Base-by-base conservation (phyloP, 768 basidiomycete species). In the Punctularia strigosozonata region DNA sequence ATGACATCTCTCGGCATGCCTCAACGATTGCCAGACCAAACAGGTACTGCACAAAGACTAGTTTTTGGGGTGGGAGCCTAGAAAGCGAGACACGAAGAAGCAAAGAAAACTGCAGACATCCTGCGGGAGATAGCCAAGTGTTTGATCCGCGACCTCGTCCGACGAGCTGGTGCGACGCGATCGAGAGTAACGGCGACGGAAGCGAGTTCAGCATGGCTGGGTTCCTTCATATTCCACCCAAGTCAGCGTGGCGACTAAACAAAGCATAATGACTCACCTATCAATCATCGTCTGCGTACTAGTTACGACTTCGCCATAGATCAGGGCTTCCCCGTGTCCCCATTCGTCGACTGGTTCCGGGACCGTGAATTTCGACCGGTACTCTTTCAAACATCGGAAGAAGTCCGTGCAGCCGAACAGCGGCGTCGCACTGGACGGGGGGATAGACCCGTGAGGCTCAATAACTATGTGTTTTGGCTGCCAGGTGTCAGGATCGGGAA, bases 261-360 rank as follows among this genome's bases (percentile, higher is more conserved):
- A 14, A 7, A 17, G 14, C n/a, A 40, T 19, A 30, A 23, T 17
- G 32, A 59, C 81, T 59, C 46, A 91, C 94, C 79, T 85, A 53
- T 95, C 88, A 4, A 98, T 65, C 73, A 97, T 75, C 2, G 89
- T 91, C 55, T 98, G 95, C 0, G 94, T 98, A 47, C 87, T 91
- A 2, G 89, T 89, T 8, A 99, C 83, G 0, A 77, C 77, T 56
- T 95, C 88, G 23, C 84, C 81, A 46, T 97, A 97, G 6, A 92
- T 47, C 21, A 97, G 53, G 25, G 75, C 69, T 43, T 92, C 88
- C 0, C 91, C 91, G 4, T 84, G 55, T 2, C 73, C 70, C 69
- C 75, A 75, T 19, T 34, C 33, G 13, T 19, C 33, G 10, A 8
- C 26, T 4, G 50, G 37, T 18, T 55, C 48, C 7, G 54, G 39